Conservation (phyloP, 345 rosid species). For the Heritiera fomes region DNA sequence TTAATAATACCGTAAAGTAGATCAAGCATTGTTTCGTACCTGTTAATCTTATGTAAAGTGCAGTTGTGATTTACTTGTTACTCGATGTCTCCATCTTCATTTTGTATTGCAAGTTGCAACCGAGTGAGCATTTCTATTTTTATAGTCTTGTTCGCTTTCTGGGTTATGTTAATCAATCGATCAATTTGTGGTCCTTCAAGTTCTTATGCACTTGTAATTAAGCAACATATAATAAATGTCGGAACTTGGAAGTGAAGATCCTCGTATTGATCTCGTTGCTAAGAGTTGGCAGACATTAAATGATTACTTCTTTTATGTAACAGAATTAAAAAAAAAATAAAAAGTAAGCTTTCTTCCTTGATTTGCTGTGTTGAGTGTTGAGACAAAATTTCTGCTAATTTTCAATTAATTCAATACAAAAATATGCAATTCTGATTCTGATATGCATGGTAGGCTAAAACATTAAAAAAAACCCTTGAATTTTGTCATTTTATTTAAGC, state of each 20-base stretch:
- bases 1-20: neutral
- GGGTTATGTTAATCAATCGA: neutral
- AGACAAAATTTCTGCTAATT: neutral
- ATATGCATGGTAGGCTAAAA: neutral
- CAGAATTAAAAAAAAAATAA: too few relatives aligned
- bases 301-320: neutral
- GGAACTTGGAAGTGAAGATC: too few relatives aligned
- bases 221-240: too few relatives aligned
- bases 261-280: too few relatives aligned
- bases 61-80: neutral
- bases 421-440: neutral
- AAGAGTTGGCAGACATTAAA: too few relatives aligned
- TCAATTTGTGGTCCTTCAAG: neutral
- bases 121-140: too few relatives aligned
- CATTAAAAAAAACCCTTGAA: too few relatives aligned
- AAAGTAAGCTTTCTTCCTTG: neutral
- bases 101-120: neutral
- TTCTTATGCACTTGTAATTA: too few relatives aligned
- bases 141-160: neutral
- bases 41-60: neutral
- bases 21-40: neutral
- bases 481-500: too few relatives aligned
- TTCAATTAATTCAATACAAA: neutral
- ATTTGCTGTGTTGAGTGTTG: too few relatives aligned
- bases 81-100: neutral